These are phyloP conservation scores for Fusarium pseudocircinatum DNA, from an alignment of 2,329 filamentous ascomycete genomes.

Conservation along the genomic window DNA sequence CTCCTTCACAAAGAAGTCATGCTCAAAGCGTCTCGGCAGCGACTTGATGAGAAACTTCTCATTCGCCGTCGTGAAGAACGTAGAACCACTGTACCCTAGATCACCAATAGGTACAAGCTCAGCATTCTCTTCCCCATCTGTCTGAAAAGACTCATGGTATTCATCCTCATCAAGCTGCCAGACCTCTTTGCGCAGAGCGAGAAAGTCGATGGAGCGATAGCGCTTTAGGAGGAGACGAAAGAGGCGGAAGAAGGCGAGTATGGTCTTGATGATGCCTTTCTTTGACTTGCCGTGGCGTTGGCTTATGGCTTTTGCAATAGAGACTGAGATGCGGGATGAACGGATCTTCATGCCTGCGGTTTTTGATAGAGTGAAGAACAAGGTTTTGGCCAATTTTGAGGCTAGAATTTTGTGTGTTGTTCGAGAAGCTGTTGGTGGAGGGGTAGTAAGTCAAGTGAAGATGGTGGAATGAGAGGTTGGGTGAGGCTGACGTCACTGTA, in stretches of 20 bases:
- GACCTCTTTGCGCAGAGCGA: constrained; percentile 42
- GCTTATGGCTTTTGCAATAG: constrained; percentile 63
- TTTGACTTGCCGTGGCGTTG: constrained; percentile 48
- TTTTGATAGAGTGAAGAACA: background rate
- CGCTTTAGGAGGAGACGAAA: constrained; percentile 47
- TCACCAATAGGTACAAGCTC: constrained; percentile 69
- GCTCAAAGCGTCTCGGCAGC: constrained; percentile 74
- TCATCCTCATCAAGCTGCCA: constrained; percentile 51
- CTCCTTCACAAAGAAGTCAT: constrained; percentile 74
- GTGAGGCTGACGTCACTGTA: constrained; percentile 30
- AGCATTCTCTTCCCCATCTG: constrained; percentile 39
- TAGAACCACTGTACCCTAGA: constrained; percentile 79
- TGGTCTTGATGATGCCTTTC: constrained; percentile 42
- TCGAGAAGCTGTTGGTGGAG: constrained; percentile 4
- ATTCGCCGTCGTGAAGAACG: constrained; percentile 75
- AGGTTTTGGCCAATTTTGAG: background rate
- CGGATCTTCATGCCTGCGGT: constrained; percentile 45
- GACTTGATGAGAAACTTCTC: constrained; percentile 77
- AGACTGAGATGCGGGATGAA: constrained; percentile 62
- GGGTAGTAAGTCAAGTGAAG: background rate
- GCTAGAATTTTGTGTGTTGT: background rate
- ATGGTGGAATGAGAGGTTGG: background rate
- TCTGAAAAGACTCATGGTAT: constrained; percentile 51
- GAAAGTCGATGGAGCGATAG: constrained; percentile 45
- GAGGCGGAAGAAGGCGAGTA: constrained; percentile 48